These are phyloP conservation scores for Epichloe uncinata DNA, from an alignment of 2,329 filamentous ascomycete species.

Conservation along the genomic window DNA sequence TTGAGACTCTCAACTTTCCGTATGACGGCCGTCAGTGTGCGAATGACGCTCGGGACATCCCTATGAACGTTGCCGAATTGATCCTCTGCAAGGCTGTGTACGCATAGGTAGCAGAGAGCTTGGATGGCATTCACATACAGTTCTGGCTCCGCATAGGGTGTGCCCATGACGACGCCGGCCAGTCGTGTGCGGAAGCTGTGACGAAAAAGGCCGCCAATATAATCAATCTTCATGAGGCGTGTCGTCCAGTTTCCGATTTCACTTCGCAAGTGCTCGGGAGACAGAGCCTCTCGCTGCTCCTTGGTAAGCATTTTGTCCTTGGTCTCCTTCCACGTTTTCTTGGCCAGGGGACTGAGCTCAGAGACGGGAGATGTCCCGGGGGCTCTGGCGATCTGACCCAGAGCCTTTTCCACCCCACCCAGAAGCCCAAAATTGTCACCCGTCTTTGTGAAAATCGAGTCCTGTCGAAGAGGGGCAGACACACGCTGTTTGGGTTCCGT, in stretches of 20 bases:
- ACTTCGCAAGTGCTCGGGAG: constrained; percentile 33
- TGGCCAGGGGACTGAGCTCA: constrained; percentile 36
- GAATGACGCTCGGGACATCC: constrained; percentile 62
- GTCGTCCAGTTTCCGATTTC: constrained; percentile 35
- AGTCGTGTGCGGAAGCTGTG: constrained; percentile 54
- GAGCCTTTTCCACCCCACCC: constrained; percentile 31
- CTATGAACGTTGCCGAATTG: constrained; percentile 74
- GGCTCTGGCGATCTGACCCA: constrained; percentile 29
- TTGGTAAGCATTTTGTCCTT: constrained; percentile 35
- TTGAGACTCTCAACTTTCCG: constrained; percentile 57
- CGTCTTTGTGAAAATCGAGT: constrained; percentile 30
- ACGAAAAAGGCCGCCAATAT: constrained; percentile 55
- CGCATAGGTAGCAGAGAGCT: constrained; percentile 53
- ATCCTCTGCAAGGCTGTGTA: constrained; percentile 68
- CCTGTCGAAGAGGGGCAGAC: constrained; percentile 29
- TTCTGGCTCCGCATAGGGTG: constrained; percentile 56
- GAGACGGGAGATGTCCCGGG: constrained; percentile 36
- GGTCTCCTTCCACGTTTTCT: constrained; percentile 33
- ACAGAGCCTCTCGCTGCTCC: constrained; percentile 41
- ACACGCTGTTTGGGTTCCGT: constrained; percentile 21
- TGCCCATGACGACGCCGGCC: constrained; percentile 55
- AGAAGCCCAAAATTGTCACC: constrained; percentile 25
- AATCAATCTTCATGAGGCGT: constrained; percentile 31
- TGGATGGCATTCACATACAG: constrained; percentile 60
- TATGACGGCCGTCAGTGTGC: constrained; percentile 56